Percentiles rank a stretch among this genome's conserved stretches.
Conservation (phyloP, 805 yeast genomes). For the Cephaloascus albidus region DNA sequence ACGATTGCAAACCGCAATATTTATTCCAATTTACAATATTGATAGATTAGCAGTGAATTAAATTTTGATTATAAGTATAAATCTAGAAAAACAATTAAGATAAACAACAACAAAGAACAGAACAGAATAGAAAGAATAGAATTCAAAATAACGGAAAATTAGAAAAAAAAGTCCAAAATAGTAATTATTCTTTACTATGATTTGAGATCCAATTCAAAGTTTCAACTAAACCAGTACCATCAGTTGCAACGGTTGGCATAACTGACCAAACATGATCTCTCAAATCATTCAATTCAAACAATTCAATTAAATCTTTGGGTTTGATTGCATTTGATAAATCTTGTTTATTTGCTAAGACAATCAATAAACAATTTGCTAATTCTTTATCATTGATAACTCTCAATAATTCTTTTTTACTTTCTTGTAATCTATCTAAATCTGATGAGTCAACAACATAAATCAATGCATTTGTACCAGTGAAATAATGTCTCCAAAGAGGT, state of each 20-base stretch:
- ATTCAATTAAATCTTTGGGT: conserved; percentile 73
- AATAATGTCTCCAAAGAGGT: conserved; percentile 93
- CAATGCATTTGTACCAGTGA: conserved; percentile 85
- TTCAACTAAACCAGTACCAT: conserved; percentile 85
- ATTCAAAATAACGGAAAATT: neutral
- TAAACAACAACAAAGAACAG: neutral
- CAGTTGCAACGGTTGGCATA: conserved; percentile 81
- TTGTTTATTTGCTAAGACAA: conserved; percentile 86
- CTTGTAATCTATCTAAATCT: conserved; percentile 62
- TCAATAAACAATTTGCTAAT: conserved; percentile 66
- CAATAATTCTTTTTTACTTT: conserved; percentile 68
- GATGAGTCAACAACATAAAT: conserved; percentile 86
- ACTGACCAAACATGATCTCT: conserved; percentile 82
- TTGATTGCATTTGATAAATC: conserved; percentile 64
- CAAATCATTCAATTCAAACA: conserved; percentile 51
- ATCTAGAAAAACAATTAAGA: no score
- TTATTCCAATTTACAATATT: no score
- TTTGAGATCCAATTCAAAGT: conserved; percentile 80
- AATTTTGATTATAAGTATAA: no score
- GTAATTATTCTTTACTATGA: conserved; percentile 29
- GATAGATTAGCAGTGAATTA: no score
- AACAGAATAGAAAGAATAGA: neutral
- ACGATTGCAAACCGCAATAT: no score
- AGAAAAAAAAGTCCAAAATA: neutral
- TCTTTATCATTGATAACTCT: conserved; percentile 78